These are phyloP conservation scores for Populus tomentosa DNA, from an alignment of 441 rosid genomes.

Conservation along the genomic window DNA sequence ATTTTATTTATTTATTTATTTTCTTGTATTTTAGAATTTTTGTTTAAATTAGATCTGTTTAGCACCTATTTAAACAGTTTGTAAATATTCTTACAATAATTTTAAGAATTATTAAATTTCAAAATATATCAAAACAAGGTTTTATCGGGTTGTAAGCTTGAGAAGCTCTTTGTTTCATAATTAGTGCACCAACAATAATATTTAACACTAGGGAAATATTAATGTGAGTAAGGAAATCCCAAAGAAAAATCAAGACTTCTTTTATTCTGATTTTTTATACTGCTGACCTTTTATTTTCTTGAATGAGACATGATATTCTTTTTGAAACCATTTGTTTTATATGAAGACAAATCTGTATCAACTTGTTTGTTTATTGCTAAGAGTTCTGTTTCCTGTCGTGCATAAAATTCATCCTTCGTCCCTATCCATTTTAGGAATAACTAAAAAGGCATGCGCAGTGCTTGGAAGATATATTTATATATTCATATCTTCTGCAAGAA, in stretches of 20 bases:
- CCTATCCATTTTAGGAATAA: conserved; percentile 50
- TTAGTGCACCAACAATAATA: too few relatives aligned
- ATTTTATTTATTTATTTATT: too few relatives aligned
- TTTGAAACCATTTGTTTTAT: not conserved
- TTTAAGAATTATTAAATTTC: too few relatives aligned
- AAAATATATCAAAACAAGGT: not conserved
- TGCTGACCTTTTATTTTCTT: not conserved
- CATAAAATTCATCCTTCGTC: conserved; percentile 36
- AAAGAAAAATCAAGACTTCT: not conserved
- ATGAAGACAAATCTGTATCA: conserved; percentile 11
- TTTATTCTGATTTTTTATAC: not conserved
- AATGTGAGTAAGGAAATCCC: too few relatives aligned
- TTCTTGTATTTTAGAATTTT: too few relatives aligned
- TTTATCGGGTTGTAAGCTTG: too few relatives aligned
- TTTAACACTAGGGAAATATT: not conserved
- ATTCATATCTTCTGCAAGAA: conserved; percentile 47
- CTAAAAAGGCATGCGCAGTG: conserved; percentile 11
- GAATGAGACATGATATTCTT: not conserved
- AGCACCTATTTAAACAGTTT: not conserved
- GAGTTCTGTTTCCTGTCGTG: conserved; percentile 11
- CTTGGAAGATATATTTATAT: conserved; percentile 10
- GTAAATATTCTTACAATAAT: not conserved
- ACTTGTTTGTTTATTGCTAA: conserved; percentile 13
- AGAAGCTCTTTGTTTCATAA: too few relatives aligned
- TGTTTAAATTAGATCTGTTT: too few relatives aligned